These are phyloP conservation scores for Cadophora sp. DNA, from an alignment of 2,329 filamentous ascomycete species.

Conservation along the genomic window DNA sequence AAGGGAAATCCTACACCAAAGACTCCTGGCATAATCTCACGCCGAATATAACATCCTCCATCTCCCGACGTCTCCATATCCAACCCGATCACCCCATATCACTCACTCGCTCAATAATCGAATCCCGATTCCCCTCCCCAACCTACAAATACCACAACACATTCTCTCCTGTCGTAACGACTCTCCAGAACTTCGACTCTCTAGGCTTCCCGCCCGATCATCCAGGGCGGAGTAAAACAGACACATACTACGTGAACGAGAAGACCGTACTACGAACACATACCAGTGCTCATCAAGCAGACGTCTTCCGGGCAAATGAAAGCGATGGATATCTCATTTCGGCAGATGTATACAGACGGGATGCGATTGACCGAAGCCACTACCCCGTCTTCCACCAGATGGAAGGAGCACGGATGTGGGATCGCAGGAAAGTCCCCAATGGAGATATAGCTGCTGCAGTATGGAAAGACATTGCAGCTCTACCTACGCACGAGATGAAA, in stretches of 20 bases:
- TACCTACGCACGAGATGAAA: constrained; percentile 76
- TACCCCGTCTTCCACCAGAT: constrained; percentile 99
- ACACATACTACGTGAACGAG: constrained; percentile 95
- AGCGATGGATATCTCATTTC: constrained; percentile 86
- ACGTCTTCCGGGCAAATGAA: constrained; percentile 75
- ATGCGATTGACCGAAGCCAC: constrained; percentile 93
- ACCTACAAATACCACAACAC: constrained; percentile 79
- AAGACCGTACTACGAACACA: constrained; percentile 88
- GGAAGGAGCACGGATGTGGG: constrained; percentile 94
- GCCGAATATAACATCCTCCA: constrained; percentile 73
- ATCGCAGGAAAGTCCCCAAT: constrained; percentile 65
- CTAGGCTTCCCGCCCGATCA: constrained; percentile 89
- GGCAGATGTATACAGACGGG: constrained; percentile 93
- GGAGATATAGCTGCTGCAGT: constrained; percentile 70
- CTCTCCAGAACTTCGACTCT: constrained; percentile 94
- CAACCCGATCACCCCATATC: constrained; percentile 87
- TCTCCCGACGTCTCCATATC: constrained; percentile 85
- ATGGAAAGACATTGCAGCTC: constrained; percentile 69
- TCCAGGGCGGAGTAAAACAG: constrained; percentile 82
- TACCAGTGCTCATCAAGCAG: constrained; percentile 90
- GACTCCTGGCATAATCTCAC: constrained; percentile 90
- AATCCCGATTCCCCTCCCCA: constrained; percentile 80
- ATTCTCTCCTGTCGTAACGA: constrained; percentile 83
- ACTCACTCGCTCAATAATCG: constrained; percentile 91
- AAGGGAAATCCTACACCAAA: constrained; percentile 65